Evolutionary conservation across 1,284 basidiomycete genomes (phyloP).

Genomic region (Apiotrichum akiyoshidainum): DNA sequence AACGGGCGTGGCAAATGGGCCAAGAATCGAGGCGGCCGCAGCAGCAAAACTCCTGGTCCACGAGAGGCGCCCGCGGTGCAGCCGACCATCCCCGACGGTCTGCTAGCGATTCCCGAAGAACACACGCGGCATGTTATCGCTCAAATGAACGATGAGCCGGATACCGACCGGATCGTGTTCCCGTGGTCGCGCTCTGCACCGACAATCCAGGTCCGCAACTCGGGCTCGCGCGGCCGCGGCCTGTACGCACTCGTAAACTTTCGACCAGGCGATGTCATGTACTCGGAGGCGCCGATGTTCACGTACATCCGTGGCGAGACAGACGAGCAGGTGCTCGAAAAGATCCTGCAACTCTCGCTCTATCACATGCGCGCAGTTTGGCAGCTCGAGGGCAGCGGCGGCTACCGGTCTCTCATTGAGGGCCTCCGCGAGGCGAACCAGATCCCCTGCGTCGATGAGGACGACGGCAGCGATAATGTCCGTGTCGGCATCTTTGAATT

Average conservation of each 20-base stretch:
- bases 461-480: neutral
- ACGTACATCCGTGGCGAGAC: neutral
- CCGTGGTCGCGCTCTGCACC: no score
- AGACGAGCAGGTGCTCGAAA: neutral
- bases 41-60: no score
- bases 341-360: neutral
- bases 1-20: no score
- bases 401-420: neutral
- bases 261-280: neutral
- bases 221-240: neutral
- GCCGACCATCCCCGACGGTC: no score
- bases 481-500: constrained; percentile 22
- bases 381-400: neutral
- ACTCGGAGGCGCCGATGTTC: neutral
- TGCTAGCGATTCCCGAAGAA: no score
- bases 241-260: neutral
- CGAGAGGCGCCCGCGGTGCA: no score
- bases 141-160: no score
- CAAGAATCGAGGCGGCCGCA: no score
- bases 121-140: no score
- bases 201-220: neutral
- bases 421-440: constrained; percentile 9
- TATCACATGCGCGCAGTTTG: neutral
- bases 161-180: no score
- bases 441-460: constrained; percentile 7